Base-by-base conservation (phyloP, 2,329 filamentous ascomycete species). In the Acrodontium crateriforme region DNA sequence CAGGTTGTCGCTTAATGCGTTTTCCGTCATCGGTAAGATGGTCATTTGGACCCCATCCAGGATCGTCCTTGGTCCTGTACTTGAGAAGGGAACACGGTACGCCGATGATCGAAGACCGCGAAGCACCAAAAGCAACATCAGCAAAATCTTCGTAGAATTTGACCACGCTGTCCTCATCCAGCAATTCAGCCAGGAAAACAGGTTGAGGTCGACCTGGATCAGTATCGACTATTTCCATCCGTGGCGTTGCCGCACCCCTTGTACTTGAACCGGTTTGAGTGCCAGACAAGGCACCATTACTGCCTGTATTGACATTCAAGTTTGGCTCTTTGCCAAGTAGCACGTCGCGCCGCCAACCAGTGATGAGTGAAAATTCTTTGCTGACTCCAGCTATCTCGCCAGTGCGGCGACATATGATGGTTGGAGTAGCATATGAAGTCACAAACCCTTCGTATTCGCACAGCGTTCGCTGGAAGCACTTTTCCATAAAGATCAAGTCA, bases 81-180 rank as follows among this genome's bases (percentile, higher is more conserved):
- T 92, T 91, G 29, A 95, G 69, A 32, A 95, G 65, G 35, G 83
- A 82, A 46, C 84, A 89, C 37, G 76, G 78, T 29, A 80, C 76
- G 14, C 46, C 44, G 46, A 77, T 82, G 24, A 91, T 82, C 42
- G 76, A 80, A 10, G 85, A 84, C 17, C 83, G 71, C 20, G 83
- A 84, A 50, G 94, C 84, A 18, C 83, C 83, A 54, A 94, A 95
- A 1, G 87, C 87, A 2, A 95, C 66, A 38, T 85, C 76, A 0
- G 87, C 79, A 56, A 92, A 95, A 51, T 95, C 84, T 42, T 94
- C 85, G 52, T 94, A 93, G 53, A 94, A 95, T 41, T 92, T 77
- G 3, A 94, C 76, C 1, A 92, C 84, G 32, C 78, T 85, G 45
- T 93, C 83, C 39, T 94, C 84, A 44, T 95, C 89, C 42, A 98